A percentile compares a stretch with the other conserved stretches of the same genome.
phyloP scores from a whole-genome alignment of 1,139 yeast species.

The Meyerozyma elateridarum region DNA sequence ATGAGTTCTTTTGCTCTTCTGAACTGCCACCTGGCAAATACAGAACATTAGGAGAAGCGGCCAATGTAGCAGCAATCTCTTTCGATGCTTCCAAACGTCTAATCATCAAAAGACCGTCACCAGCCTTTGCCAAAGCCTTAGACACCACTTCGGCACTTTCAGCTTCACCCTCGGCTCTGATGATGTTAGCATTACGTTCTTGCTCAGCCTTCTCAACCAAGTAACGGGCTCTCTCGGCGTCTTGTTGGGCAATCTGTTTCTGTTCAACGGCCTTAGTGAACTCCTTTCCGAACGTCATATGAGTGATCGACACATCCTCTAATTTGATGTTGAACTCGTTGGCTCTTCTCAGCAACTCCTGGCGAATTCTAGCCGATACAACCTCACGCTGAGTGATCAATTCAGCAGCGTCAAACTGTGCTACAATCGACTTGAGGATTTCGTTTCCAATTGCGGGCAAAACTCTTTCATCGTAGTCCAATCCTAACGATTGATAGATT shows the following conservation, averaged over 20 bases:
- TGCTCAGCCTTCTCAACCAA: constrained; percentile 97
- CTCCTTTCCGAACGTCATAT: constrained; percentile 94
- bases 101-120: constrained; percentile 91
- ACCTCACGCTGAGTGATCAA: constrained; percentile 95
- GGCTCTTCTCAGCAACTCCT: constrained; percentile 81
- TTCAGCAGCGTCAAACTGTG: constrained; percentile 98
- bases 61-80: constrained; percentile 87
- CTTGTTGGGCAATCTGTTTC: constrained; percentile 99
- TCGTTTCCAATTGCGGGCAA: constrained; percentile 97
- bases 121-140: constrained; percentile 88
- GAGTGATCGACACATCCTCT: constrained; percentile 97
- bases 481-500: constrained; percentile 87
- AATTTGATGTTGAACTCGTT: constrained; percentile 82
- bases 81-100: constrained; percentile 96
- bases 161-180: constrained; percentile 99
- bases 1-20: constrained; percentile 28
- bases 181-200: constrained; percentile 90
- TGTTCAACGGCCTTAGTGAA: constrained; percentile 98
- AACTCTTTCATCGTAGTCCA: constrained; percentile 95
- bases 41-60: constrained; percentile 81
- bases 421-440: constrained; percentile 90
- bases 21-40: constrained; percentile 68
- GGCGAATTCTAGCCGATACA: constrained; percentile 84
- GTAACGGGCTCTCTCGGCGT: constrained; percentile 94
- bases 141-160: constrained; percentile 96